Evolutionary conservation across 179 eudicot genomes (phyloP), one percentile per base, ranked within the genome.

Genomic region (Amaranthus tricolor): DNA sequence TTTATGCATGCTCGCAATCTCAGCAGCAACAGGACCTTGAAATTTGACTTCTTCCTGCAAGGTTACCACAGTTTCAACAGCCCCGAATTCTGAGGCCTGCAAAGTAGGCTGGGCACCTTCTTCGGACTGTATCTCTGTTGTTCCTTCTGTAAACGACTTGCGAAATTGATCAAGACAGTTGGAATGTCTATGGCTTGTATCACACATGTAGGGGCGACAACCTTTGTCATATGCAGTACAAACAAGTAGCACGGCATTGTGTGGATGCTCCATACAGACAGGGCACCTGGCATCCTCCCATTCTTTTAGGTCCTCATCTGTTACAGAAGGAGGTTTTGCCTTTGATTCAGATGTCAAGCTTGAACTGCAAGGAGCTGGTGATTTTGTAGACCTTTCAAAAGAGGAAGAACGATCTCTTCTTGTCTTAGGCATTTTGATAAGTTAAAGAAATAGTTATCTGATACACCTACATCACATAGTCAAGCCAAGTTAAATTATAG

Each of bases 211-310:
- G 11, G 97, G 96, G 44, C 89, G 94, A 62, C 98, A 94, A 61
- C 97, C 97, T 69, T 90, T 94, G 16, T 84, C 84, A 73, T 86
- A 89, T 17, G 98, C 87, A 3, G 97, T 88, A 79, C 98, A 94
- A 13, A 88, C 11, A n/a, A 94, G 89, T 57, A 94, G 90, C 78
- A 94, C 84, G 11, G 94, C 97, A 70, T 94, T 92, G 80, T 94
- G 98, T 9, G 98, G 98, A 76, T 92, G 97, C 76, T 92, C 99
- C 83, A 92, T 90, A 80, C 96, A 95, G 49, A 92, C 92, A 1
- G 99, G 93, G 73, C 96, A 92, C 62, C 91, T 83, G 12, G 93
- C 94, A 4, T 90, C 97, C 77, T 92, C 98, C 98, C 96, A 94
- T 80, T 89, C 93, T 80, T 86, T 90, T 14, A 80, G 56, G 48